These are phyloP conservation scores for Cryptomeria japonica DNA, from an alignment of 75 land plant species.

Conservation along the genomic window DNA sequence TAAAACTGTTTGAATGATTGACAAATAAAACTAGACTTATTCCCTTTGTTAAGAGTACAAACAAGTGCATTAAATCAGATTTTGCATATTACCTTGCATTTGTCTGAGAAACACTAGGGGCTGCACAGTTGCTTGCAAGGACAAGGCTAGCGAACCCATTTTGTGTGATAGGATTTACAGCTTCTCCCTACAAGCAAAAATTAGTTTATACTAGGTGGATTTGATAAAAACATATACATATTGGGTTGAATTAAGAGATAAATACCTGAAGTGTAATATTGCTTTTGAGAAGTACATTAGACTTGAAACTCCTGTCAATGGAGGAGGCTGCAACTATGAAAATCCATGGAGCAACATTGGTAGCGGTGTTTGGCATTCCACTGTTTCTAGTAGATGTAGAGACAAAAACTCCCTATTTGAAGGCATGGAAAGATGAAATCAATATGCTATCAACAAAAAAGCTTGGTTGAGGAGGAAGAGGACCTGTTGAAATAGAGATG, in stretches of 20 bases:
- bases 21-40: neutral
- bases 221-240: neutral
- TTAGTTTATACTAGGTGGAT: neutral
- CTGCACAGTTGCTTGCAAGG: too few species aligned
- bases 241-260: too few species aligned
- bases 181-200: constrained; percentile 17
- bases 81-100: too few species aligned
- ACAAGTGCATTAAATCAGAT: neutral
- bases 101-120: too few species aligned
- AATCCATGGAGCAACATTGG: too few species aligned
- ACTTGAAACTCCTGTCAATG: constrained; percentile 12
- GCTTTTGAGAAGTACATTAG: too few species aligned
- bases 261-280: too few species aligned
- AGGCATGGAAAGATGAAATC: constrained; percentile 33
- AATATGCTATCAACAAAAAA: constrained; percentile 36
- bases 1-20: constrained; percentile 23
- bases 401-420: constrained; percentile 20
- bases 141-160: constrained; percentile 14
- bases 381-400: constrained; percentile 29
- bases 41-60: neutral
- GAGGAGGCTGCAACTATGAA: constrained; percentile 41
- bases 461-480: constrained; percentile 27
- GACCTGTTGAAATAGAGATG: constrained; percentile 35
- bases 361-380: constrained; percentile 24
- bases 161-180: constrained; percentile 22